A percentile compares a stretch with the other conserved stretches of the same genome.
Conservation (phyloP, 2,329 filamentous ascomycete genomes). For the Fusarium sp. region DNA sequence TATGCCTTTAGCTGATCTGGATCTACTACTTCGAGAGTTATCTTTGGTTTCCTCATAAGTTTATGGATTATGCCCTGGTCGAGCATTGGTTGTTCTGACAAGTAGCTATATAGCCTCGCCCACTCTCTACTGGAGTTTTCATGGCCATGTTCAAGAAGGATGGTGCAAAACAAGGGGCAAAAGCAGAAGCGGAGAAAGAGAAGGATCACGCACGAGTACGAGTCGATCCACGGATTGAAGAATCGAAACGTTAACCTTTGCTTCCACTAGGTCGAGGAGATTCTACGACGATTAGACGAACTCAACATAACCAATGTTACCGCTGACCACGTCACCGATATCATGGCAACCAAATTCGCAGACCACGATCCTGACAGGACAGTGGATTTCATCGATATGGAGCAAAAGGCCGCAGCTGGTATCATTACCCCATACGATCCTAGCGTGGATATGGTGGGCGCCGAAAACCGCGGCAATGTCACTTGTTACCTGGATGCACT, state of each 20-base stretch:
- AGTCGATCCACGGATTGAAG: conserved; percentile 1
- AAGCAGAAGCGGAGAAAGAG: conserved; percentile 63
- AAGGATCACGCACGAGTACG: conserved; percentile 58
- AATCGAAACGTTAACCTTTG: conserved; percentile 31
- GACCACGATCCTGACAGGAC: conserved; percentile 80
- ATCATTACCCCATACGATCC: conserved; percentile 82
- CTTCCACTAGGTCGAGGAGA: conserved; percentile 56
- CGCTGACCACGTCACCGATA: conserved; percentile 69
- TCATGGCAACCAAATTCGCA: conserved; percentile 72
- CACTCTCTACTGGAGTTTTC: conserved; percentile 69
- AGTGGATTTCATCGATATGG: conserved; percentile 79
- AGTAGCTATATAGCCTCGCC: conserved; percentile 59
- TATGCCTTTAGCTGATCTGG: conserved; percentile 50
- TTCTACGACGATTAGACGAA: conserved; percentile 58
- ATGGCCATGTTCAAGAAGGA: conserved; percentile 75
- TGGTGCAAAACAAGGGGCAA: conserved; percentile 62
- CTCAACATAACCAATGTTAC: conserved; percentile 61
- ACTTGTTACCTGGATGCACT: conserved; percentile 96
- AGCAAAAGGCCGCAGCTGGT: conserved; percentile 85
- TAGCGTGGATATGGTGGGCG: conserved; percentile 79
- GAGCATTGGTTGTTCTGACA: conserved; percentile 22
- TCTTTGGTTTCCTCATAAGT: conserved; percentile 1
- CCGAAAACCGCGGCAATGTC: conserved; percentile 85
- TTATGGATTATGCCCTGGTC: not conserved
- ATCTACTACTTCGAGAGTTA: not conserved